phyloP scores from a whole-genome alignment of 805 yeast genomes.

The Cyberlindnera xishuangbannaensis region DNA sequence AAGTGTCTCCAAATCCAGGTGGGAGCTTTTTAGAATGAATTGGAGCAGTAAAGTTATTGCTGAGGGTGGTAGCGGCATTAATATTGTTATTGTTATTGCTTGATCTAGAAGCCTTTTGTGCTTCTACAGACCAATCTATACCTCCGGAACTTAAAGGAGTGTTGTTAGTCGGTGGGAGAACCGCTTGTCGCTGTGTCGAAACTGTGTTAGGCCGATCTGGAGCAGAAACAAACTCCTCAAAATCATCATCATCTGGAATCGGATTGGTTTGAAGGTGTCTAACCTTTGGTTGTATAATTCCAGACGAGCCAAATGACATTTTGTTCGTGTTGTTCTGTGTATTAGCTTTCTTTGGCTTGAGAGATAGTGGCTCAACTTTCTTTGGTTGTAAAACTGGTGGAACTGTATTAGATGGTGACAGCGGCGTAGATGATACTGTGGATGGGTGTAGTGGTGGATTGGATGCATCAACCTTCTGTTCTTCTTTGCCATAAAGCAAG shows the following conservation, averaged over 20 bases:
- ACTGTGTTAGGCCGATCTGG: constrained; percentile 22
- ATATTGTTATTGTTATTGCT: too few relatives aligned
- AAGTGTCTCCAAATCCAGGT: constrained; percentile 35
- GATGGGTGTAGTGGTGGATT: constrained; percentile 7
- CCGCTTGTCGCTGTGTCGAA: too few relatives aligned
- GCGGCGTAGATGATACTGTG: too few relatives aligned
- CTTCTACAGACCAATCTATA: too few relatives aligned
- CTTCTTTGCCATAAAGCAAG: constrained; percentile 15
- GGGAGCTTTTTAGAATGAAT: constrained; percentile 24
- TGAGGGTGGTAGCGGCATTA: background rate
- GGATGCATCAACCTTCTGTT: constrained; percentile 4
- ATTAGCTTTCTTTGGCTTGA: constrained; percentile 12
- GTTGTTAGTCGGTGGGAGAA: too few relatives aligned
- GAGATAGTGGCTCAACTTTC: constrained; percentile 17
- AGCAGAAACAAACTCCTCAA: constrained; percentile 29
- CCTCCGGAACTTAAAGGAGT: too few relatives aligned
- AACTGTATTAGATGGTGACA: too few relatives aligned
- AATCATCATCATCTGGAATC: constrained; percentile 20
- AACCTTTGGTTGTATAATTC: constrained; percentile 13
- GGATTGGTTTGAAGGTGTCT: constrained; percentile 11
- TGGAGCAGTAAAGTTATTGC: background rate
- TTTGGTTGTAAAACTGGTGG: constrained; percentile 5
- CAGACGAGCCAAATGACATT: constrained; percentile 15
- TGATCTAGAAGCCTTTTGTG: too few relatives aligned
- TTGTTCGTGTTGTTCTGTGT: background rate